These are phyloP conservation scores for Micractinium sp. DNA, from an alignment of 139 green algal genomes.

Conservation along the genomic window DNA sequence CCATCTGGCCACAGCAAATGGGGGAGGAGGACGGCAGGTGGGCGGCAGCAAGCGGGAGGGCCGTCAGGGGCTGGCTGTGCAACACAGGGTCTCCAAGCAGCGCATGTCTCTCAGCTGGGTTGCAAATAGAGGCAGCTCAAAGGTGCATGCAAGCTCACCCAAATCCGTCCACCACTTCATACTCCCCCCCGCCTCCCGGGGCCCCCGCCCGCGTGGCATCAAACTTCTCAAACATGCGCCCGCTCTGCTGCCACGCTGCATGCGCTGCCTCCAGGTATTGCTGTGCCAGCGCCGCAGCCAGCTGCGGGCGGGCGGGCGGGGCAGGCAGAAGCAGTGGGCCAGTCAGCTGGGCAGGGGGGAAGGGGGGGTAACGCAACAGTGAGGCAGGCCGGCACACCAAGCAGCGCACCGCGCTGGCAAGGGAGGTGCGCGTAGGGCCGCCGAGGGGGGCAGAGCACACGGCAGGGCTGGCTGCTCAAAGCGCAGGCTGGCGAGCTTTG, in stretches of 20 bases:
- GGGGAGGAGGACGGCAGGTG: background rate
- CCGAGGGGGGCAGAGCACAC: no score
- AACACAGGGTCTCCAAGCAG: no score
- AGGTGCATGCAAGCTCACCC: constrained; percentile 46
- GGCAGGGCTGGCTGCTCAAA: no score
- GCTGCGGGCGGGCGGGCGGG: background rate
- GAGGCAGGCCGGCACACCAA: no score
- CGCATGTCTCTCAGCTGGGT: no score
- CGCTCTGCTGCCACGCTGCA: constrained; percentile 20
- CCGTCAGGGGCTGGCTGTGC: no score
- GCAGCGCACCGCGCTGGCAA: no score
- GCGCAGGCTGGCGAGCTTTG: no score
- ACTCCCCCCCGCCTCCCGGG: constrained; percentile 54
- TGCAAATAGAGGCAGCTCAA: no score
- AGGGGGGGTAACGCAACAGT: background rate
- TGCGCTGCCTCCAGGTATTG: constrained; percentile 57
- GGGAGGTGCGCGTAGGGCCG: no score
- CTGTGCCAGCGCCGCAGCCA: constrained; percentile 58
- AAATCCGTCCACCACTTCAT: constrained; percentile 73
- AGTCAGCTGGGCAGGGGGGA: no score
- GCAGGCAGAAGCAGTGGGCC: background rate
- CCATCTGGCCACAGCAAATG: constrained; percentile 50
- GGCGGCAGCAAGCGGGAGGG: no score
- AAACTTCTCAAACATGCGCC: constrained; percentile 82
- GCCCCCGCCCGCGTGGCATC: constrained; percentile 38